phyloP scores from a whole-genome alignment of 2,329 filamentous ascomycete species.

The Hyphodiscus sp. region DNA sequence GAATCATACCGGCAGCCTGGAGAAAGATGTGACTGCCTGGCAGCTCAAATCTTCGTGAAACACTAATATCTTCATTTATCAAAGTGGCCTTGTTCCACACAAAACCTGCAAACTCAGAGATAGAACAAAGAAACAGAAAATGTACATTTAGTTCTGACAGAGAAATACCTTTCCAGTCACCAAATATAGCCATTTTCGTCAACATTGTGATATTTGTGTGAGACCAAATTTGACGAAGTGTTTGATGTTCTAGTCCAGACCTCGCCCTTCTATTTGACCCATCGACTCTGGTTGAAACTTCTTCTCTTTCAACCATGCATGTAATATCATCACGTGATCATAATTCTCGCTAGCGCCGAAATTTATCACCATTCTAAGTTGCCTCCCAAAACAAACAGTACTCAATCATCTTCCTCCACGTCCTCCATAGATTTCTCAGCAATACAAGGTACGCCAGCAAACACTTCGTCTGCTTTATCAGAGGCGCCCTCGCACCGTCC shows the following conservation, averaged over 20 bases:
- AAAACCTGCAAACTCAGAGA: background rate
- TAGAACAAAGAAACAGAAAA: no score
- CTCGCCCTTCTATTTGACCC: no score
- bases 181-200: no score
- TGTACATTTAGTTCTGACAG: no score
- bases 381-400: slow-evolving; percentile 26
- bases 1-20: background rate
- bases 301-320: no score
- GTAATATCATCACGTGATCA: slow-evolving; percentile 5
- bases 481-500: background rate
- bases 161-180: no score
- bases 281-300: no score
- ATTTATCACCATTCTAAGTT: slow-evolving; percentile 12
- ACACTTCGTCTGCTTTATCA: background rate
- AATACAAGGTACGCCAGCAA: slow-evolving; percentile 22
- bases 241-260: no score
- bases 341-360: slow-evolving; percentile 11
- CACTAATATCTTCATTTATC: background rate
- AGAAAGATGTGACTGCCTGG: background rate
- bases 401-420: slow-evolving; percentile 29
- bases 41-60: background rate
- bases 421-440: slow-evolving; percentile 23
- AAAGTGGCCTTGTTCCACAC: background rate
- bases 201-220: no score
- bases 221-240: no score